Evolutionary conservation across 2,329 filamentous ascomycete species (phyloP), one percentile per base, ranked within the genome.

Genomic region (Thelonectria blattea): DNA sequence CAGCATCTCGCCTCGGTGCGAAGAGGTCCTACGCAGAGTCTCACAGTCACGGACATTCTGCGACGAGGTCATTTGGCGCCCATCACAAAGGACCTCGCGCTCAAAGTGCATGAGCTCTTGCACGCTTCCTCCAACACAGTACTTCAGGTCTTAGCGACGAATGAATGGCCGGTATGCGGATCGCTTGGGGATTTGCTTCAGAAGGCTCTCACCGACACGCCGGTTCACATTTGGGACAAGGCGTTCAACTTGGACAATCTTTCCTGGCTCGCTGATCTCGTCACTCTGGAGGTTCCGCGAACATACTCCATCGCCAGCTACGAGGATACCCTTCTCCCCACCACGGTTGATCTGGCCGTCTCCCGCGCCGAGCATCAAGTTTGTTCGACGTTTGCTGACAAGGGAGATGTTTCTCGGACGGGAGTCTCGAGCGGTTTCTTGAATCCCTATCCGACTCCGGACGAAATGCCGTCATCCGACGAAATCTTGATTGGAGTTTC

Each of bases 351-450:
- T 57, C 71, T 85, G 12, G 83, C 80, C 0, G 75, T 85, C 30
- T 83, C 82, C 1, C 76, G 83, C 1, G 79, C 82, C 0, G 81
- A 84, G 49, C 83, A 82, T 66, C 77, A 81, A 17, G 71, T 84
- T 0, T 81, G 77, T 48, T 72, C 78, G 0, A 78, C 76, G 0
- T 79, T 81, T 55, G 70, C 77, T 0, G 73, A 74, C 2, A 65
- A 70, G 2, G 63, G 72, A 1, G 64, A 73, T 0, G 55, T 76
- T 15, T 65, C 66, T 1, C 76, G 81, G 2, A 75, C 78, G 6
- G 83, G 82, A 10, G 81, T 85, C 1, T 80, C 80, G 15, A 85
- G 82, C 56, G 81, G 81, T 5, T 85, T 84, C 65, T 74, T 85
- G n/a, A 85, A 85, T 54, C 83, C 82, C 0, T 42, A 51, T 5